phyloP scores from a whole-genome alignment of 1,139 yeast species.

The Torulaspora globosa region DNA sequence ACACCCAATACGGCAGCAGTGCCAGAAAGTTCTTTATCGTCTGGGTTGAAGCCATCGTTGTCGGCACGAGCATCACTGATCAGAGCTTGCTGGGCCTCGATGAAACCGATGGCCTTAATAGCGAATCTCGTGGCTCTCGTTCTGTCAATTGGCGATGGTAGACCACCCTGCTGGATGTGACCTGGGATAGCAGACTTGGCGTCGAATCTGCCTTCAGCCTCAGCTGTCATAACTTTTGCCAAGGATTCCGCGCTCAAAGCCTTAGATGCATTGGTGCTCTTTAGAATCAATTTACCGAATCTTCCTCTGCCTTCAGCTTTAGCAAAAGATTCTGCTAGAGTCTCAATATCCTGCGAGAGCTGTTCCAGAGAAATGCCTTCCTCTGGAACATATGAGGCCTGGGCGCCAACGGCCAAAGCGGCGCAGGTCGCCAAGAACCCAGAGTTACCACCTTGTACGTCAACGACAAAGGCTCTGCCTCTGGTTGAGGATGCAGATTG shows the following conservation, averaged over 20 bases:
- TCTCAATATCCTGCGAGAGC: conserved; percentile 71
- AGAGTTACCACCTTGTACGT: conserved; percentile 95
- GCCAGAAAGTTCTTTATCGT: conserved; percentile 39
- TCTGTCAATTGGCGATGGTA: conserved; percentile 77
- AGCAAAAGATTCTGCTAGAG: conserved; percentile 63
- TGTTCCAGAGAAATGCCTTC: conserved; percentile 69
- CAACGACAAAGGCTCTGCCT: conserved; percentile 92
- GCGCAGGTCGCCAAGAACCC: conserved; percentile 89
- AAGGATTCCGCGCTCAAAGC: conserved; percentile 64
- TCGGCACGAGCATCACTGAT: conserved; percentile 34
- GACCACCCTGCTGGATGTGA: conserved; percentile 77
- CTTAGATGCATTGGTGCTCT: conserved; percentile 65
- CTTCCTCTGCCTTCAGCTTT: conserved; percentile 76
- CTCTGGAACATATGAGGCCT: conserved; percentile 91
- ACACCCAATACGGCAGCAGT: conserved; percentile 89
- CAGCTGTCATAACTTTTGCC: conserved; percentile 64
- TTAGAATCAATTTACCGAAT: conserved; percentile 63
- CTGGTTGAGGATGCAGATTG: conserved; percentile 94
- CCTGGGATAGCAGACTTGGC: conserved; percentile 78
- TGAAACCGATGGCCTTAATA: conserved; percentile 63
- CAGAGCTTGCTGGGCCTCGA: conserved; percentile 45
- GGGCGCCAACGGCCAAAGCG: conserved; percentile 89
- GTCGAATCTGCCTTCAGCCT: conserved; percentile 63
- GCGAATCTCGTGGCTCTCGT: conserved; percentile 68
- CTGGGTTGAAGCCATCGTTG: conserved; percentile 35